Evolutionary conservation across 225 moss, liverwort and hornwort species (phyloP), one percentile per base, ranked within the genome.

Genomic region (Ulota crispa): DNA sequence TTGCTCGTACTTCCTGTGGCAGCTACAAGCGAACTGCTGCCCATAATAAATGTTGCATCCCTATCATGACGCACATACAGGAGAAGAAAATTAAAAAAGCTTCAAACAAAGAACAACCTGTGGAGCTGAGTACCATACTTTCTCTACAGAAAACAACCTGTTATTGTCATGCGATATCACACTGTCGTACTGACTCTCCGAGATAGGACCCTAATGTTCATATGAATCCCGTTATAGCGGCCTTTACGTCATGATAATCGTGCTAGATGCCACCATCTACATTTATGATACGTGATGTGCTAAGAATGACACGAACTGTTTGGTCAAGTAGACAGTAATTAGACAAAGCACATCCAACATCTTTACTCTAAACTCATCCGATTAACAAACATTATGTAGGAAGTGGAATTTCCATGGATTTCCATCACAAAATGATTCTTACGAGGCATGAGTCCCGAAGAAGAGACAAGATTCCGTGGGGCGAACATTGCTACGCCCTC

Each of bases 401-500:
- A 60, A 60, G 10, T 66, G 32, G 65, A 75, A 81, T 30, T 15
- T 70, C 15, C 13, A 24, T 5, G 20, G 18, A n/a, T 61, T 15
- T 74, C 55, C 20, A 12, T 74, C 50, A 61, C 41, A 57, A 24
- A 20, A 31, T 81, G 64, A 57, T 78, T 64, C 89, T 88, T 86
- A 92, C 92, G 92, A 92, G 69, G 92, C 90, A 83, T 89, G 90
- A 79, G 81, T 83, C 60, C 92, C 86, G 73, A 92, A 90, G 81
- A 90, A 92, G 62, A 92, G 88, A 64, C 92, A 88, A 78, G 90
- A 92, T 72, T 92, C 92, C 54, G 90, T 80, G 30, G 92, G 92
- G 37, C 92, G 90, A 76, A 92, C 92, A 82, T 92, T 92, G 84
- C 92, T 90, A 57, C 88, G 89, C 62, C 92, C 92, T 83, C 90